Evolutionary conservation across 257 asterid genomes (phyloP).

Genomic region (Coffea eugenioides): DNA sequence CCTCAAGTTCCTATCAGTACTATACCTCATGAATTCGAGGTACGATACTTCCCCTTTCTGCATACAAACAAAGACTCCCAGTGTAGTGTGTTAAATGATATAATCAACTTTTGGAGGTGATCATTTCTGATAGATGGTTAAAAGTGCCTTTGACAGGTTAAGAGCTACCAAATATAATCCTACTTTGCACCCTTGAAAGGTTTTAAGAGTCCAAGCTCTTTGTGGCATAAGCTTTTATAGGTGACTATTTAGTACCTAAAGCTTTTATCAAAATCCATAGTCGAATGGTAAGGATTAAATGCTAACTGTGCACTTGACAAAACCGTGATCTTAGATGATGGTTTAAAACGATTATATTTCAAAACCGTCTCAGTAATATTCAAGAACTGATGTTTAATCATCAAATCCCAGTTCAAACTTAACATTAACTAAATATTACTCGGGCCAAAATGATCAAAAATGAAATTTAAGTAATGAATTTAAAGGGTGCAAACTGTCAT

Average conservation of each 20-base stretch:
- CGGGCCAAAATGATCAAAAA: not conserved
- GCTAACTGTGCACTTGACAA: too few relatives aligned
- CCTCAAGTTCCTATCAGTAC: not conserved
- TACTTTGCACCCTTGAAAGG: too few relatives aligned
- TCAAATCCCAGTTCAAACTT: not conserved
- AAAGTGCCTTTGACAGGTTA: not conserved
- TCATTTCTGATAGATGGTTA: not conserved
- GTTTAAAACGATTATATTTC: too few relatives aligned
- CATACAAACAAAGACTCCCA: not conserved
- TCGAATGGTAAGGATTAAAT: too few relatives aligned
- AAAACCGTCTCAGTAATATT: too few relatives aligned
- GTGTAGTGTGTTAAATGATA: not conserved
- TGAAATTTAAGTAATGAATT: not conserved
- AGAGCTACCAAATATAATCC: not conserved
- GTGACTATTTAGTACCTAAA: too few relatives aligned
- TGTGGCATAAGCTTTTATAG: too few relatives aligned
- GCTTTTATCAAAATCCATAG: too few relatives aligned
- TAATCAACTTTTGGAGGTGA: not conserved
- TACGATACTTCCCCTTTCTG: not conserved
- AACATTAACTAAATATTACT: not conserved
- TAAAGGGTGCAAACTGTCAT: too few relatives aligned
- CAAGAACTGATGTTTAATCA: not conserved
- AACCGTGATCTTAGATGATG: too few relatives aligned
- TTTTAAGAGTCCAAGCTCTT: too few relatives aligned
- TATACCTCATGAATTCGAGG: constrained; percentile 8